phyloP scores from a whole-genome alignment of 352 stramenopile genomes.

The Phytophthora hibernalis region DNA sequence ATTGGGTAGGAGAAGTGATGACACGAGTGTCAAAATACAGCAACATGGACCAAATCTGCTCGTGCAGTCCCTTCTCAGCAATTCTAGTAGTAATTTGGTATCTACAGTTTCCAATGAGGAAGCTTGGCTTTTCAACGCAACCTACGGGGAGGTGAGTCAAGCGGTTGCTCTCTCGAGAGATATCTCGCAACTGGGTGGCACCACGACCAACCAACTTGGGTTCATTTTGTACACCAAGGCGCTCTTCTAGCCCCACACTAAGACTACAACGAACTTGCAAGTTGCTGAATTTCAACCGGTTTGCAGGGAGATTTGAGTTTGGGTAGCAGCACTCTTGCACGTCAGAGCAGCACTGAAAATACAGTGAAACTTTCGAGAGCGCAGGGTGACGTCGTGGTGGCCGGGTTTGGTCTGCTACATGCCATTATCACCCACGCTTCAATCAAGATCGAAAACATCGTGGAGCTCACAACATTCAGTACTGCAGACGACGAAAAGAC shows the following conservation, averaged over 20 bases:
- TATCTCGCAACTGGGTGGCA: conserved; percentile 48
- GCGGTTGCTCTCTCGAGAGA: conserved; percentile 42
- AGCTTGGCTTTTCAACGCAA: conserved; percentile 26
- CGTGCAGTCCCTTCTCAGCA: too few relatives aligned
- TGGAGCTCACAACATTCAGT: conserved; percentile 24
- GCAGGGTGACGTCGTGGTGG: conserved; percentile 20
- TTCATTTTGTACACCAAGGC: conserved; percentile 42
- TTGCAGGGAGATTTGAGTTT: conserved; percentile 35
- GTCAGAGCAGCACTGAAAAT: conserved; percentile 6
- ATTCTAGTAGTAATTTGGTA: too few relatives aligned
- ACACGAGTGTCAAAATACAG: too few relatives aligned
- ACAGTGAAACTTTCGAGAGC: background rate
- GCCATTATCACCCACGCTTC: conserved; percentile 19
- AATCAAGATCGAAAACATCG: conserved; percentile 24
- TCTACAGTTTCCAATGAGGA: too few relatives aligned
- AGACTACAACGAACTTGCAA: conserved; percentile 1
- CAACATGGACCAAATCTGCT: background rate
- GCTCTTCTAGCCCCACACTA: conserved; percentile 23
- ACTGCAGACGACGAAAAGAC: background rate
- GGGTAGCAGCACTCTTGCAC: conserved; percentile 22
- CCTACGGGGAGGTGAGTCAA: conserved; percentile 36
- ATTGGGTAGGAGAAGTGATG: too few relatives aligned
- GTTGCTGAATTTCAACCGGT: conserved; percentile 22
- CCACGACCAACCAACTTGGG: conserved; percentile 40
- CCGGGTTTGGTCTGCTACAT: conserved; percentile 25